Evolutionary conservation across 192 early-diverging fungal species (phyloP), one percentile per base, ranked within the genome.

Genomic region (Coemansia sp.): DNA sequence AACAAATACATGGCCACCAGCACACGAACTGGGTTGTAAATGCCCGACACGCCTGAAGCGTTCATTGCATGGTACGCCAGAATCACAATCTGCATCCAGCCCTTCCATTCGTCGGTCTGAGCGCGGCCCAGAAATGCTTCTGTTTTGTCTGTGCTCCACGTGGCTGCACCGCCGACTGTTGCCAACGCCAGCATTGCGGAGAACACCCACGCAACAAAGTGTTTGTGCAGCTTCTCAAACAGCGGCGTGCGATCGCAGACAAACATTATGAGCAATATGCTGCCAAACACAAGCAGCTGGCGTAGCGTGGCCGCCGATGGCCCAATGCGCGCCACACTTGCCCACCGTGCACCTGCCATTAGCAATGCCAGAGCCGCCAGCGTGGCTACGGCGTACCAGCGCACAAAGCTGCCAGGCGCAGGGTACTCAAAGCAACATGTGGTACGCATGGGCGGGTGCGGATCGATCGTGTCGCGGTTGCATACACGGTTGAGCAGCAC

Each of bases 81-180:
- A 45, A 89, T 86, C 15, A 79, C 56, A 2, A 91, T 65, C 79
- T 93, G 91, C 91, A 93, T 93, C 91, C 91, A 93, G 0, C 91
- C 91, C 65, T 90, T 90, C 91, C 91, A 93, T 70, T 93, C 91
- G 55, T 93, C 90, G 8, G 91, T 93, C 68, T 91, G 89, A 57
- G 88, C 84, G 29, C 91, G 85, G 66, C 85, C 88, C 59, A 93
- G 66, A 64, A 93, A 93, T 10, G 79, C 81, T 8, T 64, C 56
- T 58, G 82, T 79, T 1, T 51, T 32, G 6, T 39, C 29, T 17
- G 65, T 62, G 35, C 82, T 67, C 39, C 73, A 83, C 7, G 53
- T 67, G 9, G 66, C 39, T 1, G 69, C 66, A 4, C 88, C 89
- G 6, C 69, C 73, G 11, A 81, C 57, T 5, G 86, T 27, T 25